Evolutionary conservation across 1,284 basidiomycete genomes (phyloP).

Genomic region (Sparassis latifolia): DNA sequence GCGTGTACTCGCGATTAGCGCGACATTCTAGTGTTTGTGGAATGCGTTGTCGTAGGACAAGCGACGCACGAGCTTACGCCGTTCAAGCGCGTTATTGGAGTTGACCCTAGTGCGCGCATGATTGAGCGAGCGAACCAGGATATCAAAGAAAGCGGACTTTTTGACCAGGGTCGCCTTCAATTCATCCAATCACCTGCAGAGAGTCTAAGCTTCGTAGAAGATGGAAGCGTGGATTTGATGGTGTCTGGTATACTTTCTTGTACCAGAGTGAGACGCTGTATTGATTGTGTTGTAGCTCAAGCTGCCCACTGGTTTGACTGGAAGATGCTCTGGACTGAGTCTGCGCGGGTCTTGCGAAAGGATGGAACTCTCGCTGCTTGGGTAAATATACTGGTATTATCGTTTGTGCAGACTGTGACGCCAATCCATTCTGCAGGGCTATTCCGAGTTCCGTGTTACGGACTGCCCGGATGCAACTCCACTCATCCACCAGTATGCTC

Average conservation of each 20-base stretch:
- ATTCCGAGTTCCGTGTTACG: slow-evolving; percentile 73
- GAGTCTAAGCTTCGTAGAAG: slow-evolving; percentile 43
- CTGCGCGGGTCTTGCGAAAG: slow-evolving; percentile 54
- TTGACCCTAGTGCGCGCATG: slow-evolving; percentile 77
- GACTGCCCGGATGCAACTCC: slow-evolving; percentile 50
- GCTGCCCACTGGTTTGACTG: slow-evolving; percentile 88
- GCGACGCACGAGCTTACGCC: slow-evolving; percentile 57
- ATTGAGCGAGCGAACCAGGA: slow-evolving; percentile 50
- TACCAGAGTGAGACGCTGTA: not conserved
- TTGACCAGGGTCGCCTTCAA: slow-evolving; percentile 11
- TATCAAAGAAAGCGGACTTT: slow-evolving; percentile 15
- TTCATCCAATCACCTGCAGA: slow-evolving; percentile 54
- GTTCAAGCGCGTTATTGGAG: slow-evolving; percentile 60
- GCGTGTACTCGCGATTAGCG: slow-evolving; percentile 9
- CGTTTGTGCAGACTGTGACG: not conserved
- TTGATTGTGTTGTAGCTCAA: slow-evolving; percentile 45
- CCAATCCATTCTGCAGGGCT: slow-evolving; percentile 42
- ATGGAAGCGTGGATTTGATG: slow-evolving; percentile 66
- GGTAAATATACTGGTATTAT: slow-evolving; percentile 36
- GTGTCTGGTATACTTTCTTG: slow-evolving; percentile 47
- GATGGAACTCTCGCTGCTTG: slow-evolving; percentile 75
- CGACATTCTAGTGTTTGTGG: too few relatives aligned
- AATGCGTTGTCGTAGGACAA: slow-evolving; percentile 39
- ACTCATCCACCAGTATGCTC: slow-evolving; percentile 55
- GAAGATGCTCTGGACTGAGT: slow-evolving; percentile 63